Conservation (phyloP, 805 yeast species). For the Suhomyces pyralidae region DNA sequence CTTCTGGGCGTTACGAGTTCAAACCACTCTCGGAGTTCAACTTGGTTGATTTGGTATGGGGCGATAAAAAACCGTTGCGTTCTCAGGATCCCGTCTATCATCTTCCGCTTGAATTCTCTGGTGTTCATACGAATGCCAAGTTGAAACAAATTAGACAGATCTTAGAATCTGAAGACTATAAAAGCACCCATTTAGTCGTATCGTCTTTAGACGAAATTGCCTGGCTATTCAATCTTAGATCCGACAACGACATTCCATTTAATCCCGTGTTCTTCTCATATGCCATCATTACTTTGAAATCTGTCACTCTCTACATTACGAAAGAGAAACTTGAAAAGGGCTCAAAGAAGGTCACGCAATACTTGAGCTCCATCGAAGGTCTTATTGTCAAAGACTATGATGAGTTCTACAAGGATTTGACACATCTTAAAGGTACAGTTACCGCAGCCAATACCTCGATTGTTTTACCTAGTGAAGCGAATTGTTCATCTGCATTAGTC, state of each 20-base stretch:
- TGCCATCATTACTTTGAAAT: slow-evolving; percentile 32
- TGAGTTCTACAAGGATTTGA: slow-evolving; percentile 57
- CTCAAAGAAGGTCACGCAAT: slow-evolving; percentile 16
- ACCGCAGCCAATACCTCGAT: slow-evolving; percentile 15
- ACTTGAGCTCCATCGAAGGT: slow-evolving; percentile 24
- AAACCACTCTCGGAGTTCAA: slow-evolving; percentile 28
- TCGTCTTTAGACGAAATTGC: slow-evolving; percentile 86
- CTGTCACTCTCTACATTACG: slow-evolving; percentile 54
- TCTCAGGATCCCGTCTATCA: slow-evolving; percentile 33
- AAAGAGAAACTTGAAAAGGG: slow-evolving; percentile 39
- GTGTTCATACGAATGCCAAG: slow-evolving; percentile 31
- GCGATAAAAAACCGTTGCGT: slow-evolving; percentile 30
- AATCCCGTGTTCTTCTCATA: slow-evolving; percentile 86
- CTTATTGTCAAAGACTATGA: slow-evolving; percentile 50
- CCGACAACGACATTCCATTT: slow-evolving; percentile 70
- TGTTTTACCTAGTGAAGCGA: slow-evolving; percentile 31
- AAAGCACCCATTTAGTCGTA: slow-evolving; percentile 45
- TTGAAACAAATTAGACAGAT: slow-evolving; percentile 25
- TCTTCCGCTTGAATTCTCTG: slow-evolving; percentile 29
- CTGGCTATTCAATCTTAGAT: slow-evolving; percentile 85
- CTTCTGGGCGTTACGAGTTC: slow-evolving; percentile 24
- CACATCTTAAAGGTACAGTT: slow-evolving; percentile 20
- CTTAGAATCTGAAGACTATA: slow-evolving; percentile 23
- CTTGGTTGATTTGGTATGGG: slow-evolving; percentile 41
- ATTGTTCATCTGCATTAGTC: slow-evolving; percentile 31